Base-by-base conservation (phyloP, 768 basidiomycete genomes). In the Tylopilus balloui region DNA sequence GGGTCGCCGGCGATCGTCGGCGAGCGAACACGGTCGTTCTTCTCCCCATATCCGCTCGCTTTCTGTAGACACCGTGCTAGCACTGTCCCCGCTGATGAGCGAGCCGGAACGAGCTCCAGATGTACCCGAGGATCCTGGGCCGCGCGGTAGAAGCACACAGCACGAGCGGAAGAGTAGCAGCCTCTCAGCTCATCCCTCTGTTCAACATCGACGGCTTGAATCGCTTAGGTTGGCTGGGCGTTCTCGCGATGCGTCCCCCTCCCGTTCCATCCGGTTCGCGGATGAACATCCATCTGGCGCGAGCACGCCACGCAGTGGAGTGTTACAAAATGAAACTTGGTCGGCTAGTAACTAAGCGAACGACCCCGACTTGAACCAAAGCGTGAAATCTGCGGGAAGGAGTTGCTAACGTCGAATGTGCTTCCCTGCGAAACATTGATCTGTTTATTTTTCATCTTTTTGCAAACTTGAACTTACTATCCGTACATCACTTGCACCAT, bases 231-330 rank as follows among this genome's bases (percentile, higher is more conserved):
- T 52, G 6, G 35, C 38, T 35, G 27, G 38, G n/a, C 55, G 48
- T 19, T 57, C 66, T 15, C 69, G 76, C 20, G 76, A 74, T 3
- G 68, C 60, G 40, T 78, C 77, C 7, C 76, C 76, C 1, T 53
- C 70, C 9, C 73, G 76, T n/a, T 78, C 76, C 12, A 69, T 78
- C 45, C 70, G 73, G 29, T 78, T 75, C 55, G 74, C 69, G 32
- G 76, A 77, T 25, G 63, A 69, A 44, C 61, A 54, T n/a, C 51
- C 28, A n/a, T 53, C 52, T 6, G 59, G 65, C 31, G 36, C 53
- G 0, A 55, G 2, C 48, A 59, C 65, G 20, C 63, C 61, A 6
- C 58, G 55, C 27, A 58, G 39, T 14, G 40, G 53, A n/a, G 3
- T 25, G 24, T 35, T 44, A 25, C 60, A 60, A 55, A 61, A 57